Conservation (phyloP, 1,139 yeast species). For the Saccharomyces hybrid region DNA sequence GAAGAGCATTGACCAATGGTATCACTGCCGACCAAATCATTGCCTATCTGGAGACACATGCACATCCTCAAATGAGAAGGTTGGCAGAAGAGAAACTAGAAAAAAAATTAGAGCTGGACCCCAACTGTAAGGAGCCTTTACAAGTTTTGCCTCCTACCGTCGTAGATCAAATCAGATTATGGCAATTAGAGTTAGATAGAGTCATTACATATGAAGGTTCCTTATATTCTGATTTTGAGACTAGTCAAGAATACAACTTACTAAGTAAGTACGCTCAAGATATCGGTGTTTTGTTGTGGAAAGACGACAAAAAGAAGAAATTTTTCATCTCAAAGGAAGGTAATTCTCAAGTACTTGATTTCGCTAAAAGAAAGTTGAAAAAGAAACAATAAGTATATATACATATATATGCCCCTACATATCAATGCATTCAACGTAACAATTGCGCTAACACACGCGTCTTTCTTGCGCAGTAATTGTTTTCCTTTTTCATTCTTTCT, state of each 20-base stretch:
- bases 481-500: neutral
- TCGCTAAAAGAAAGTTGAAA: slow-evolving; percentile 52
- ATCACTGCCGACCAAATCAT: slow-evolving; percentile 94
- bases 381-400: slow-evolving; percentile 18
- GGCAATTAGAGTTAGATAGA: slow-evolving; percentile 96
- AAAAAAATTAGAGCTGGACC: slow-evolving; percentile 57
- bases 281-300: slow-evolving; percentile 85
- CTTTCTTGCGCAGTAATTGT: neutral
- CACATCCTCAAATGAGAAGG: slow-evolving; percentile 85
- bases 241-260: slow-evolving; percentile 66
- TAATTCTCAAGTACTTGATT: slow-evolving; percentile 79
- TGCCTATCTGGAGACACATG: slow-evolving; percentile 81
- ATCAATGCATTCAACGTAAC: neutral
- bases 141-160: slow-evolving; percentile 90
- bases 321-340: slow-evolving; percentile 83
- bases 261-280: slow-evolving; percentile 77
- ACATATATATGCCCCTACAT: neutral
- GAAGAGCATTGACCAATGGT: slow-evolving; percentile 79
- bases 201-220: slow-evolving; percentile 85
- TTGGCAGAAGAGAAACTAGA: slow-evolving; percentile 61
- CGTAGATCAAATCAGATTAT: slow-evolving; percentile 85
- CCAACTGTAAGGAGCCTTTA: slow-evolving; percentile 48
- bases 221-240: slow-evolving; percentile 76
- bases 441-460: neutral
- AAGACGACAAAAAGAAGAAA: slow-evolving; percentile 56